Evolutionary conservation across 2,329 filamentous ascomycete genomes (phyloP).

Genomic region (Scytalidium sp.): DNA sequence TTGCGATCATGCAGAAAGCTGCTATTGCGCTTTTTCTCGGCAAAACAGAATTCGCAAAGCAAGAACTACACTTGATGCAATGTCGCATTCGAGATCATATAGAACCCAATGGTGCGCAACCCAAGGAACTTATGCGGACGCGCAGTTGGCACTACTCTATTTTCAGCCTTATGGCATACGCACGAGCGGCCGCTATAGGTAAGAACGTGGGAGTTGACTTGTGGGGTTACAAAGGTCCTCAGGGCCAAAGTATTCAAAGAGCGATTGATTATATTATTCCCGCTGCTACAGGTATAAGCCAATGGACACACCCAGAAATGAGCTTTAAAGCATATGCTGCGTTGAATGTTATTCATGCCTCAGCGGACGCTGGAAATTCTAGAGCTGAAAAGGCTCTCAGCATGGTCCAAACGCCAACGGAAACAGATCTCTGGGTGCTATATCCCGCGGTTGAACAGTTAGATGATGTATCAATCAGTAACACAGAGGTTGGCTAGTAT

Average conservation of each 20-base stretch:
- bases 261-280: slow-evolving; percentile 23
- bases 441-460: slow-evolving; percentile 25
- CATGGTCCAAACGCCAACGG: slow-evolving; percentile 16
- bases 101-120: slow-evolving; percentile 19
- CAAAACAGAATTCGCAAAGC: slow-evolving; percentile 8
- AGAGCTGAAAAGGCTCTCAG: slow-evolving; percentile 11
- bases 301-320: slow-evolving; percentile 21
- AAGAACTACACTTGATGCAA: slow-evolving; percentile 6
- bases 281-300: slow-evolving; percentile 13
- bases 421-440: slow-evolving; percentile 22
- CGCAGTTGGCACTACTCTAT: slow-evolving; percentile 27
- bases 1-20: slow-evolving; percentile 21
- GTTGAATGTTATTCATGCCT: slow-evolving; percentile 22
- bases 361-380: slow-evolving; percentile 19
- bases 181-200: slow-evolving; percentile 15
- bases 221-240: slow-evolving; percentile 17
- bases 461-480: too few species aligned
- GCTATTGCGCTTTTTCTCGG: slow-evolving; percentile 23
- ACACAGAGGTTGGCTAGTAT: too few species aligned
- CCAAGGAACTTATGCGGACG: slow-evolving; percentile 23
- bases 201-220: slow-evolving; percentile 19
- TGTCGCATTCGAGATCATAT: slow-evolving; percentile 17
- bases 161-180: slow-evolving; percentile 21
- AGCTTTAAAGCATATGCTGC: slow-evolving; percentile 21
- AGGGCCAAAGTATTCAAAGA: slow-evolving; percentile 18